phyloP scores from a whole-genome alignment of 2,329 filamentous ascomycete genomes.

The Fusarium pseudonygamai region DNA sequence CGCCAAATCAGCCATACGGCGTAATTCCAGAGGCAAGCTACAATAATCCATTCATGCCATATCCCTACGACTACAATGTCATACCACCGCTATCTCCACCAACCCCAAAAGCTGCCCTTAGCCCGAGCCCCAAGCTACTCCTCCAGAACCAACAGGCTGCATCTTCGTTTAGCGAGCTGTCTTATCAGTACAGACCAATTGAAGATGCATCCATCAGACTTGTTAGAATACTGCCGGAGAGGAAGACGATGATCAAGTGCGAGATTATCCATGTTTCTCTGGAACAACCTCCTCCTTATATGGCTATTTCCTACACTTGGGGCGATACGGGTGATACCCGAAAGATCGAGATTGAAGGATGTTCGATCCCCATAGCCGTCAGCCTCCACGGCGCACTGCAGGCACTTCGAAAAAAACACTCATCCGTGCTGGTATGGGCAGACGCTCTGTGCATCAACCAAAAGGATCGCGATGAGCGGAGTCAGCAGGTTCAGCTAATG shows the following conservation, averaged over 20 bases:
- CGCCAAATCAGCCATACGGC: not conserved
- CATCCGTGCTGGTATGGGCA: slow-evolving; percentile 12
- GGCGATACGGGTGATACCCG: slow-evolving; percentile 13
- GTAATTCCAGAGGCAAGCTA: not conserved
- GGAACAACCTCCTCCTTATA: not conserved
- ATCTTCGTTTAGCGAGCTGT: not conserved
- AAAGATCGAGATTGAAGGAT: slow-evolving; percentile 11
- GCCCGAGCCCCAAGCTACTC: not conserved
- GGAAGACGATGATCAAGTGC: slow-evolving; percentile 11
- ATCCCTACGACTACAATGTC: not conserved
- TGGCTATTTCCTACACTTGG: slow-evolving; percentile 25
- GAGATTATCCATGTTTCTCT: slow-evolving; percentile 11
- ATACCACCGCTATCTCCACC: not conserved
- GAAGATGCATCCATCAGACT: slow-evolving; percentile 20
- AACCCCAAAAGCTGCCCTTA: not conserved
- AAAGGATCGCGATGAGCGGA: not conserved
- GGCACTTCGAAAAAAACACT: slow-evolving; percentile 1
- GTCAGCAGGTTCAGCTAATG: slow-evolving; percentile 21
- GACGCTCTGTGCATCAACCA: slow-evolving; percentile 24
- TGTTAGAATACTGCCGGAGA: slow-evolving; percentile 5
- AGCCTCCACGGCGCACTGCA: slow-evolving; percentile 10
- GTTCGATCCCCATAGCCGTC: not conserved
- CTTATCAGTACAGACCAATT: slow-evolving; percentile 11
- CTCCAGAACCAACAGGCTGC: not conserved
- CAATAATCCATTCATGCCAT: not conserved